Evolutionary conservation across 177 flowering plant species (phyloP), one percentile per base, ranked within the genome.

Genomic region (Tripterygium wilfordii): DNA sequence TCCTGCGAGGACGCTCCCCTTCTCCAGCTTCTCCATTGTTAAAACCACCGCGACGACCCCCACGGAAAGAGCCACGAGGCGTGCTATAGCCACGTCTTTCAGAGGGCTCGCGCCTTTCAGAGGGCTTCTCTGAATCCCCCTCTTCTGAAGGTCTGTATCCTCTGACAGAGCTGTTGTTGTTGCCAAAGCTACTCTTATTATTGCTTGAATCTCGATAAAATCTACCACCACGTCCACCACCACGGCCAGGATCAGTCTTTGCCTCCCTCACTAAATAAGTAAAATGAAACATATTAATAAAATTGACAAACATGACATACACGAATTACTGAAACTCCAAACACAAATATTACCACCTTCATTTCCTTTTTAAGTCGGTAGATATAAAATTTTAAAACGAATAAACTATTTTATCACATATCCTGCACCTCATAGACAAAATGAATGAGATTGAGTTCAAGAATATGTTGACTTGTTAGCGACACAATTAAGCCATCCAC

Each of bases 71-170:
- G 52, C 70, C 70, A 24, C 79, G 88, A 42, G 78, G 67, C 10
- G 74, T 80, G 50, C 76, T 72, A 70, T 63, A 72, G 36, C 62
- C 64, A 56, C 85, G 77, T 60, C 83, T 74, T 58, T 79, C 95
- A 47, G 66, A 64, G 24, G 67, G 15, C 36, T 57, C n/a, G n/a
- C n/a, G n/a, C 61, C 83, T 74, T 58, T 79, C 95, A 47, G 66
- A 64, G 24, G 67, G 15, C 36, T 57, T 77, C 45, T 74, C 74
- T 0, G 36, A 25, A 8, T 77, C 95, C 23, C 68, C 74, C 12
- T 78, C 88, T 43, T 70, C 88, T 26, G 66, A 48, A 14, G 62
- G 53, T 47, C 69, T 78, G 57, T 47, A 67, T 10, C 83, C 74
- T 44, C 74, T 75, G 50, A 77, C 31, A 20, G 46, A 49, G 25